Evolutionary conservation across 2,329 filamentous ascomycete species (phyloP).

Genomic region (Talaromyces amestolkiae): DNA sequence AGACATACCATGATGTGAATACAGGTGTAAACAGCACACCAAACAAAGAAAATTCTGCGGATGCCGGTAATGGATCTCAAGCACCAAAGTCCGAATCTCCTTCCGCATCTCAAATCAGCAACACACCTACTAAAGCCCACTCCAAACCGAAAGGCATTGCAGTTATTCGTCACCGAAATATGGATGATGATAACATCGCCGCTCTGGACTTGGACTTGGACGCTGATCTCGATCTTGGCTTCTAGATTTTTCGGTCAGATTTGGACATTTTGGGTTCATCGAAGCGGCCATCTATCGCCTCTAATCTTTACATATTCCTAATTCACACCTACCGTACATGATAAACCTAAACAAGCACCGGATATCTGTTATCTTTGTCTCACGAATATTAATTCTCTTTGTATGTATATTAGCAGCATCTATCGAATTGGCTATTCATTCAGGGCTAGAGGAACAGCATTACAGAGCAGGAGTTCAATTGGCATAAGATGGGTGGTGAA

Average conservation of each 20-base stretch:
- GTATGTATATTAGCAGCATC: conserved; percentile 7
- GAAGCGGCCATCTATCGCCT: neutral
- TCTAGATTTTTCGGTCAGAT: neutral
- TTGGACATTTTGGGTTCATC: neutral
- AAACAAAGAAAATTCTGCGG: conserved; percentile 47
- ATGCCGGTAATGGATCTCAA: conserved; percentile 48
- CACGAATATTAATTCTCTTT: neutral
- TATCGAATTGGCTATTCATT: neutral
- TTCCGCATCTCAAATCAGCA: conserved; percentile 53
- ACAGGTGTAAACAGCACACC: conserved; percentile 38
- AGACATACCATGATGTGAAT: conserved; percentile 65
- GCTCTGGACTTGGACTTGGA: conserved; percentile 78
- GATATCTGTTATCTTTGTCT: neutral
- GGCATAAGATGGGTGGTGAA: neutral
- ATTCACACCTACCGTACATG: neutral
- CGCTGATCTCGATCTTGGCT: conserved; percentile 63
- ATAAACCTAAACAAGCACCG: neutral
- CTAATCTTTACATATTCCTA: neutral
- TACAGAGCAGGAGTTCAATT: neutral
- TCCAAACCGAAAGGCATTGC: conserved; percentile 50
- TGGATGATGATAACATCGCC: conserved; percentile 91
- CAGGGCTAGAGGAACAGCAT: neutral
- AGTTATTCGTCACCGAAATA: conserved; percentile 71
- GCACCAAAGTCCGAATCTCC: conserved; percentile 45
- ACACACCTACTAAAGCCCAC: conserved; percentile 26